Percentiles rank a stretch among this genome's conserved stretches.
Evolutionary conservation across 2,329 filamentous ascomycete genomes (phyloP).

Genomic region (Amylocarpus encephaloides): DNA sequence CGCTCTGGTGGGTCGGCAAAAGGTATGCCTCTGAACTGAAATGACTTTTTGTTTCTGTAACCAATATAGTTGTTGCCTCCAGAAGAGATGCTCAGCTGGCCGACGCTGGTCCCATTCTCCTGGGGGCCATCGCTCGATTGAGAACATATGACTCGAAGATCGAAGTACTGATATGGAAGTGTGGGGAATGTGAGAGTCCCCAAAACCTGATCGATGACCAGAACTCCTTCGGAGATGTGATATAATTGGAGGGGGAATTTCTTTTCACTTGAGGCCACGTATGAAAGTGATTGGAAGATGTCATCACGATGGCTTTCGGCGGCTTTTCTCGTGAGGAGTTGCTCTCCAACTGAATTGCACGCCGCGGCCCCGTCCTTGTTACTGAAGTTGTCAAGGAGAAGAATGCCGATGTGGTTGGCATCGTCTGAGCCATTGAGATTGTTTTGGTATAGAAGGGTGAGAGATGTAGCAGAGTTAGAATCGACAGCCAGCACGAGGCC

Average conservation of each 20-base stretch:
- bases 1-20: conserved; percentile 22
- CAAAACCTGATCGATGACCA: conserved; percentile 32
- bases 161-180: conserved; percentile 20
- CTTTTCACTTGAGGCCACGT: conserved; percentile 38
- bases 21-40: conserved; percentile 32
- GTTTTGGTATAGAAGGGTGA: conserved; percentile 48
- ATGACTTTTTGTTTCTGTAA: conserved; percentile 47
- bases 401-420: conserved; percentile 44
- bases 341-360: conserved; percentile 43
- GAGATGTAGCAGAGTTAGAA: conserved; percentile 36
- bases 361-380: conserved; percentile 35
- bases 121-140: conserved; percentile 37
- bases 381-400: conserved; percentile 40
- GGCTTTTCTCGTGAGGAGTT: conserved; percentile 36
- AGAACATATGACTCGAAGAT: conserved; percentile 44
- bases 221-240: conserved; percentile 36
- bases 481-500: not conserved
- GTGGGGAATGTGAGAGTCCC: conserved; percentile 33
- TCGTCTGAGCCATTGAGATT: conserved; percentile 48
- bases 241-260: conserved; percentile 35
- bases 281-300: conserved; percentile 40
- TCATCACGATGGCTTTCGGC: conserved; percentile 39
- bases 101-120: conserved; percentile 30
- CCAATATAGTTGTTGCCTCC: conserved; percentile 42
- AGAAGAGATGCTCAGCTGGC: conserved; percentile 35